Conservation (phyloP, 2,329 filamentous ascomycete species). For the Xylariaceae sp. region DNA sequence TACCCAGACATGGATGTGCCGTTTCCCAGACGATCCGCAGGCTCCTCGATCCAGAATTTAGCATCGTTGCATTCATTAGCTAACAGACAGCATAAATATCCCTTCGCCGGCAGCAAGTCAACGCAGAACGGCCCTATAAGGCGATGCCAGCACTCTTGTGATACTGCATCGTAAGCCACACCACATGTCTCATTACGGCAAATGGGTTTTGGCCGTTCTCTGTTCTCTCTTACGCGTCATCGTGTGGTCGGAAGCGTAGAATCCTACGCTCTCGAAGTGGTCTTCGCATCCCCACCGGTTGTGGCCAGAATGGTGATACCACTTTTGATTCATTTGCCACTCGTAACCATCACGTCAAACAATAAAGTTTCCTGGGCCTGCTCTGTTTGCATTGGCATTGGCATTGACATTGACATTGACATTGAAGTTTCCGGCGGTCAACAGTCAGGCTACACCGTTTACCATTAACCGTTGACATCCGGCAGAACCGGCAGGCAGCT, state of each 20-base stretch:
- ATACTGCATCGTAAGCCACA: slow-evolving; percentile 13
- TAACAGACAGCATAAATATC: neutral
- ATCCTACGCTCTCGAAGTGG: slow-evolving; percentile 5
- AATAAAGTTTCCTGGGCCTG: neutral
- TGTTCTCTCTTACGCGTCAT: slow-evolving; percentile 13
- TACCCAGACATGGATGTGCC: too few relatives aligned
- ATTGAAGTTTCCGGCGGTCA: slow-evolving; percentile 4
- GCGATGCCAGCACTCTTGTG: slow-evolving; percentile 14
- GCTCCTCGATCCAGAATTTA: neutral
- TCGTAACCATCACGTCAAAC: neutral
- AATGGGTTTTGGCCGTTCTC: neutral
- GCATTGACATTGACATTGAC: too few relatives aligned
- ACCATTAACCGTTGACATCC: slow-evolving; percentile 2
- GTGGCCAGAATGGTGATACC: neutral
- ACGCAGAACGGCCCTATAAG: slow-evolving; percentile 13
- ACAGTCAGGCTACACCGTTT: slow-evolving; percentile 5
- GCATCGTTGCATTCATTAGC: slow-evolving; percentile 11
- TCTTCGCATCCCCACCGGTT: neutral
- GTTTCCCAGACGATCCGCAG: neutral
- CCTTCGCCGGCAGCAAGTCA: slow-evolving; percentile 6
- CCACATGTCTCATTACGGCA: slow-evolving; percentile 10
- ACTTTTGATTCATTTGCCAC: slow-evolving; percentile 8
- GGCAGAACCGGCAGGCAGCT: slow-evolving; percentile 7
- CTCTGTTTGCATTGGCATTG: neutral
- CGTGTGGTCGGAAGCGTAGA: slow-evolving; percentile 8